Conservation (phyloP, 2,329 filamentous ascomycete species). For the Alternaria viburni region DNA sequence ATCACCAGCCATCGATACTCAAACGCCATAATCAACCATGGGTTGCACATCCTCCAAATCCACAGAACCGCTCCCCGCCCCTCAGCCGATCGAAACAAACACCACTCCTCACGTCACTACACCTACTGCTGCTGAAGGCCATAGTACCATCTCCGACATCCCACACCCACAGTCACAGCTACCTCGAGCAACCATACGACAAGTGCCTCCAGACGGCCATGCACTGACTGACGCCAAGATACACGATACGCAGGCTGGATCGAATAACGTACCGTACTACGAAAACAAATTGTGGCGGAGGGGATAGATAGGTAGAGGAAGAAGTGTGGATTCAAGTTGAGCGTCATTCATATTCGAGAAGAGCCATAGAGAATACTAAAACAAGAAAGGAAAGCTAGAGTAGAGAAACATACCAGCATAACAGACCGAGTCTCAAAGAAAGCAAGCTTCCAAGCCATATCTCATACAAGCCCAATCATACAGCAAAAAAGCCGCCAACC, state of each 20-base stretch:
- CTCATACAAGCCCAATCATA: neutral
- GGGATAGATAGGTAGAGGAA: neutral
- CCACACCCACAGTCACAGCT: neutral
- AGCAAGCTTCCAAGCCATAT: neutral
- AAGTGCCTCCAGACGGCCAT: accelerated
- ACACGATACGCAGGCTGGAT: neutral
- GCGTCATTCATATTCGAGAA: no score
- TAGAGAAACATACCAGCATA: neutral
- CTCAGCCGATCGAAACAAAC: neutral
- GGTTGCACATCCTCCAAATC: neutral
- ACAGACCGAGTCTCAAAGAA: neutral
- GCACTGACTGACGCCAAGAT: neutral
- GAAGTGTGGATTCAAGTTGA: no score
- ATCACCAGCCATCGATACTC: neutral
- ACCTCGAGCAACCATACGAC: neutral
- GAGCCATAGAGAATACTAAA: neutral
- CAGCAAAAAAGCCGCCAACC: neutral
- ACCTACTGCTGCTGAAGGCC: neutral
- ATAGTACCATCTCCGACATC: neutral
- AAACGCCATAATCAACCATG: neutral
- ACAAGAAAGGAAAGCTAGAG: neutral
- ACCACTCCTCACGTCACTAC: neutral
- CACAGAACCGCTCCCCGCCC: neutral
- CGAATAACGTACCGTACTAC: neutral
- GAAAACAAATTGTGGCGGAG: neutral